phyloP scores from a whole-genome alignment of 192 early-diverging fungal species.

The Backusella luteola region DNA sequence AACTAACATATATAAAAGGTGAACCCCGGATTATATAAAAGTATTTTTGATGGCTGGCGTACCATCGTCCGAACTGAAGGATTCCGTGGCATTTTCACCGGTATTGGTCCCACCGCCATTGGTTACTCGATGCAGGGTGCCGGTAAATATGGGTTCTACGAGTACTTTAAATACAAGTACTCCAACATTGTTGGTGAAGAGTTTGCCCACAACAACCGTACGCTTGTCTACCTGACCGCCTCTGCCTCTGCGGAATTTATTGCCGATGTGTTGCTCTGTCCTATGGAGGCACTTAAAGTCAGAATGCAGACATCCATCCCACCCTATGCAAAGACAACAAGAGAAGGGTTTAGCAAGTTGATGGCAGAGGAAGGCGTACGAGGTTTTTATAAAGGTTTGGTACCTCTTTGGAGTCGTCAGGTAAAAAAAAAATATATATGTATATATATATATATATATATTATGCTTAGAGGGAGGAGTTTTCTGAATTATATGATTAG shows the following conservation, averaged over 20 bases:
- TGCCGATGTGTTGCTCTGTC: constrained; percentile 82
- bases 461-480: background rate
- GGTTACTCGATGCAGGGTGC: constrained; percentile 86
- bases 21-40: constrained; percentile 31
- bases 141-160: constrained; percentile 91
- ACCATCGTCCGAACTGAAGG: constrained; percentile 54
- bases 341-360: constrained; percentile 64
- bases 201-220: constrained; percentile 73
- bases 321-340: constrained; percentile 68
- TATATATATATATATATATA: too few species aligned
- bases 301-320: constrained; percentile 80
- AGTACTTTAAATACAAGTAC: constrained; percentile 84
- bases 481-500: background rate
- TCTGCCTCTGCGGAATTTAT: constrained; percentile 81
- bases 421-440: constrained; percentile 32
- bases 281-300: constrained; percentile 84
- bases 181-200: constrained; percentile 62
- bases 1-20: background rate
- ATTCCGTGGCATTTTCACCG: constrained; percentile 69
- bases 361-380: constrained; percentile 56
- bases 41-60: constrained; percentile 39
- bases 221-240: constrained; percentile 64
- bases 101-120: constrained; percentile 73
- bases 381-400: constrained; percentile 71
- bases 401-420: constrained; percentile 80